These are phyloP conservation scores for Pluteus cervinus DNA, from an alignment of 768 basidiomycete genomes.

Conservation along the genomic window DNA sequence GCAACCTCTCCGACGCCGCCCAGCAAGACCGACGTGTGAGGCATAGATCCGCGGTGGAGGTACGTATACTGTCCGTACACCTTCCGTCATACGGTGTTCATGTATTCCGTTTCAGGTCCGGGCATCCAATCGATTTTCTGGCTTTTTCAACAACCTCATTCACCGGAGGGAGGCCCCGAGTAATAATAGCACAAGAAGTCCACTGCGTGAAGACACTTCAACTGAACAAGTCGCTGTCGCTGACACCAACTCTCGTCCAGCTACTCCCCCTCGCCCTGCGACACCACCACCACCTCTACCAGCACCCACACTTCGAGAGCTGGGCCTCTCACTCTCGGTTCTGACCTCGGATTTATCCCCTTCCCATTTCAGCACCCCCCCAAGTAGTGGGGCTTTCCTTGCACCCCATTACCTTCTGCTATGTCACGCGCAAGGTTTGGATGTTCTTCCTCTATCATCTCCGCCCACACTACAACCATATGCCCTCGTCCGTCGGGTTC, in stretches of 20 bases:
- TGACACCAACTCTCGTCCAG: slow-evolving; percentile 38
- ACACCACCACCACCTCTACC: slow-evolving; percentile 73
- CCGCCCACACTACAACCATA: slow-evolving; percentile 76
- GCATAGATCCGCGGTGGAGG: slow-evolving; percentile 55
- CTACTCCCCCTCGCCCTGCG: slow-evolving; percentile 40
- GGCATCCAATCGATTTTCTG: slow-evolving; percentile 70
- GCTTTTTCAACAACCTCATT: slow-evolving; percentile 79
- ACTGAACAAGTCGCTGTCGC: slow-evolving; percentile 13
- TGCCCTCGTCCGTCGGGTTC: slow-evolving; percentile 73
- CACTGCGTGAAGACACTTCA: slow-evolving; percentile 24
- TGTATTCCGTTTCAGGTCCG: slow-evolving; percentile 43
- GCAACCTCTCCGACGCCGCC: slow-evolving; percentile 17
- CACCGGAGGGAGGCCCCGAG: slow-evolving; percentile 55
- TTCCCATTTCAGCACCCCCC: slow-evolving; percentile 73
- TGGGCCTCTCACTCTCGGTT: slow-evolving; percentile 66
- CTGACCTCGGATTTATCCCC: slow-evolving; percentile 66
- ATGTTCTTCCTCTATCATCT: slow-evolving; percentile 73
- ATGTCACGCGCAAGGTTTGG: slow-evolving; percentile 81
- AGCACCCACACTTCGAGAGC: slow-evolving; percentile 65
- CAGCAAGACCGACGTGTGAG: slow-evolving; percentile 33
- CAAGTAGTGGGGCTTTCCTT: slow-evolving; percentile 73
- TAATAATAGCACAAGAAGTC: slow-evolving; percentile 17
- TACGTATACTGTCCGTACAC: slow-evolving; percentile 32
- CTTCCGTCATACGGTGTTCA: too few species aligned
- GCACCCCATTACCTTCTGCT: slow-evolving; percentile 77